Conservation (phyloP, 2,329 filamentous ascomycete genomes). For the Diaporthe vaccinii region DNA sequence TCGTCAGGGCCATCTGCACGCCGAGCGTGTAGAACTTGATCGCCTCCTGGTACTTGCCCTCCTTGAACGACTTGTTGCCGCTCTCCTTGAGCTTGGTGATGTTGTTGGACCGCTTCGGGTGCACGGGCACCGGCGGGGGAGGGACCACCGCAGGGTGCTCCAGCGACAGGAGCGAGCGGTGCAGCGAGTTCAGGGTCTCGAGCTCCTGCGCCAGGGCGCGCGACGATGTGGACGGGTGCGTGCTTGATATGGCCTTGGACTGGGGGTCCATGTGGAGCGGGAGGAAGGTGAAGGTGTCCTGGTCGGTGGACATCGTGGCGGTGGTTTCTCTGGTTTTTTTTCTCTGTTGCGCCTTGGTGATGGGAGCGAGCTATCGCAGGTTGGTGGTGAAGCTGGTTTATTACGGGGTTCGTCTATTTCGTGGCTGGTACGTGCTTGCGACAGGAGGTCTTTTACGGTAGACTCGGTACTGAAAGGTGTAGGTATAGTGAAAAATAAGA, state of each 20-base stretch:
- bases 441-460: neutral
- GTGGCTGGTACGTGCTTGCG: neutral
- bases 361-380: neutral
- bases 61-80: slow-evolving; percentile 87
- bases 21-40: slow-evolving; percentile 87
- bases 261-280: slow-evolving; percentile 85
- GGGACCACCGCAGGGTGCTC: slow-evolving; percentile 76
- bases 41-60: slow-evolving; percentile 80
- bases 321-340: neutral
- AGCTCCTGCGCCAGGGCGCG: slow-evolving; percentile 75
- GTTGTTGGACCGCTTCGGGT: slow-evolving; percentile 90
- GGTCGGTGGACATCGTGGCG: slow-evolving; percentile 54
- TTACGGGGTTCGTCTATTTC: neutral
- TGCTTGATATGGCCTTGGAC: slow-evolving; percentile 79
- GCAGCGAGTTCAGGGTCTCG: slow-evolving; percentile 80
- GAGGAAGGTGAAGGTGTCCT: slow-evolving; percentile 84
- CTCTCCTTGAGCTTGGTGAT: slow-evolving; percentile 92
- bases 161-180: slow-evolving; percentile 79
- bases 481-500: neutral
- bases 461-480: neutral
- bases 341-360: neutral
- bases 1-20: slow-evolving; percentile 86
- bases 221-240: slow-evolving; percentile 53
- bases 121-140: slow-evolving; percentile 89
- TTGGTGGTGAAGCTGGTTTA: neutral